Percentiles rank a stretch among this genome's conserved stretches.
Conservation (phyloP, 2,329 filamentous ascomycete species). For the Epichloe baconii region DNA sequence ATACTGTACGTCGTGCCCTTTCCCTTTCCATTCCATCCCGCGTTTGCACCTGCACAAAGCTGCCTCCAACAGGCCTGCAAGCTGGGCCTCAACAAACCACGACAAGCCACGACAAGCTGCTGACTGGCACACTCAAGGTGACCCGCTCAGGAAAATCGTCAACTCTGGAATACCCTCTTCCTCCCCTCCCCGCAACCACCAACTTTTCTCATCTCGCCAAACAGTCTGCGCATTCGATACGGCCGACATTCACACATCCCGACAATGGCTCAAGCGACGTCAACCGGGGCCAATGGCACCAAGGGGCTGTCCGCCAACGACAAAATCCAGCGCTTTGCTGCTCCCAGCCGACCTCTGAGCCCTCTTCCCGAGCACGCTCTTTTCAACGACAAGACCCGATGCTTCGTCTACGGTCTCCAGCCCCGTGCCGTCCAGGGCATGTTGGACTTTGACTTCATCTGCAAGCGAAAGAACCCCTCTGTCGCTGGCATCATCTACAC, state of each 20-base stretch:
- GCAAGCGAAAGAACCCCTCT: constrained; percentile 92
- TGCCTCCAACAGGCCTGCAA: neutral
- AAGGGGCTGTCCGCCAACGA: constrained; percentile 71
- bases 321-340: constrained; percentile 93
- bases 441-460: constrained; percentile 99
- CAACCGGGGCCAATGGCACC: constrained; percentile 37
- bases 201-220: neutral
- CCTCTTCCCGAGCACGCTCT: constrained; percentile 79
- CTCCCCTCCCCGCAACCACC: constrained; percentile 5
- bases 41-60: neutral
- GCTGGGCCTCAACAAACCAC: constrained; percentile 2
- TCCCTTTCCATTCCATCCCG: neutral
- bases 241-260: constrained; percentile 5
- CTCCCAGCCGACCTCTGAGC: constrained; percentile 83
- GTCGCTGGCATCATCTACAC: constrained; percentile 99
- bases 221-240: constrained; percentile 3
- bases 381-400: constrained; percentile 99
- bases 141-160: constrained; percentile 7
- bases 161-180: neutral
- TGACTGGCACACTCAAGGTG: constrained; percentile 2
- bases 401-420: constrained; percentile 99
- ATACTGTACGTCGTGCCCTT: neutral
- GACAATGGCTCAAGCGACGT: constrained; percentile 38
- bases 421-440: constrained; percentile 83
- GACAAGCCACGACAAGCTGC: neutral